These are phyloP conservation scores for Gossypium australe DNA, from an alignment of 345 rosid species.

Conservation along the genomic window DNA sequence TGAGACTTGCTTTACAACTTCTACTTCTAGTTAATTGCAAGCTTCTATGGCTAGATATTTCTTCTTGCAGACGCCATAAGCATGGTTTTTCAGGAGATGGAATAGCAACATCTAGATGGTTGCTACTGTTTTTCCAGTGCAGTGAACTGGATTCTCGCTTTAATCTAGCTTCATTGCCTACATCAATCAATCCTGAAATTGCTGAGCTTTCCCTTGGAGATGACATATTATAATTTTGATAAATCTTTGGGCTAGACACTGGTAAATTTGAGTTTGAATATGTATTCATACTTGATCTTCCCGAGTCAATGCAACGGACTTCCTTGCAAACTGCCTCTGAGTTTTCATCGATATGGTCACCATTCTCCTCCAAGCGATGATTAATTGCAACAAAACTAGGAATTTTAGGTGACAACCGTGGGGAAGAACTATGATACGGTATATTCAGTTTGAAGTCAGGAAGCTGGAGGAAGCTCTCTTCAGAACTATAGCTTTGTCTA, in stretches of 20 bases:
- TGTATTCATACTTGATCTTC: not conserved
- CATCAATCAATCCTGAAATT: not conserved
- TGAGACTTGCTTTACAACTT: not conserved
- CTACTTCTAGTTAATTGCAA: not conserved
- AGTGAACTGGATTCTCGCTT: not conserved
- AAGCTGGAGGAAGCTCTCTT: constrained; percentile 50
- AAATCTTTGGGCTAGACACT: not conserved
- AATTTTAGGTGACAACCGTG: constrained; percentile 22
- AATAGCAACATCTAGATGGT: not conserved
- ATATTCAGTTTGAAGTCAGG: constrained; percentile 44
- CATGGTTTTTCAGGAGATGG: not conserved
- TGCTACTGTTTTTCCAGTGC: not conserved
- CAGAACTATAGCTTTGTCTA: constrained; percentile 44
- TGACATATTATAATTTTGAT: not conserved
- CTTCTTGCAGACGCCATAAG: not conserved
- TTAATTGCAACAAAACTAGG: constrained; percentile 26
- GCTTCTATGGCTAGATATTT: not conserved
- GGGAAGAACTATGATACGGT: constrained; percentile 29
- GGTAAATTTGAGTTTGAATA: not conserved
- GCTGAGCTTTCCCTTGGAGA: not conserved
- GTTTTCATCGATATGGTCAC: not conserved
- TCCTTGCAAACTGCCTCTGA: not conserved
- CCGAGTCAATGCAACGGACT: not conserved
- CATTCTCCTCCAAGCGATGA: constrained; percentile 20
- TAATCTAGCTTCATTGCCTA: not conserved